Percentiles rank a stretch among this genome's conserved stretches.
These are phyloP conservation scores for Aaosphaeria pasadenensis DNA, from an alignment of 2,329 filamentous ascomycete species.

Conservation along the genomic window DNA sequence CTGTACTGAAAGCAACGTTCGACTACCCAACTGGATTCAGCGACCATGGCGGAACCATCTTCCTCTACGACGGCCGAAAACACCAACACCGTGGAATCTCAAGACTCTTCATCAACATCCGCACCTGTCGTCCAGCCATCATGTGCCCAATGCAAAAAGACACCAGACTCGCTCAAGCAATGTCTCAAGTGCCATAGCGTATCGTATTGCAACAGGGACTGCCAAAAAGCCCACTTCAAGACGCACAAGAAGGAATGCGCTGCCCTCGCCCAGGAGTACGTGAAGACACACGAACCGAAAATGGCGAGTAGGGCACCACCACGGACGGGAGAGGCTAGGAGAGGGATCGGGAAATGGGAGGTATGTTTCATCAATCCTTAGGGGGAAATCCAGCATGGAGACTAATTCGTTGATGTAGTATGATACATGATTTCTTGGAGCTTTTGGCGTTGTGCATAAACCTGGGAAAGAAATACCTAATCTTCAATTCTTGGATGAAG, in stretches of 20 bases:
- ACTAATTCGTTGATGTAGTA: too few relatives aligned
- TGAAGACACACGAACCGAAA: constrained; percentile 22
- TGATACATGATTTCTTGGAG: too few relatives aligned
- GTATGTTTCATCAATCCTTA: neutral
- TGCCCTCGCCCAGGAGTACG: constrained; percentile 23
- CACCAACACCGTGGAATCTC: too few relatives aligned
- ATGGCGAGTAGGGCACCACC: constrained; percentile 18
- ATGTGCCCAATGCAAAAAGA: constrained; percentile 24
- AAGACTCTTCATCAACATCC: too few relatives aligned
- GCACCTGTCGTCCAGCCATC: neutral
- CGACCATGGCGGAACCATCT: too few relatives aligned
- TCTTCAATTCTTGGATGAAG: too few relatives aligned
- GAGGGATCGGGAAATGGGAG: neutral
- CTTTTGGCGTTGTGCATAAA: too few relatives aligned
- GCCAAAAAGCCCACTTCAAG: constrained; percentile 34
- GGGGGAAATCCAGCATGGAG: too few relatives aligned
- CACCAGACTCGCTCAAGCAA: constrained; percentile 25
- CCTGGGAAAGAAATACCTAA: too few relatives aligned
- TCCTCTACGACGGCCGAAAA: too few relatives aligned
- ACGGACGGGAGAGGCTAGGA: neutral
- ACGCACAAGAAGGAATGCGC: constrained; percentile 29
- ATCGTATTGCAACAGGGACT: constrained; percentile 39
- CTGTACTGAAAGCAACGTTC: too few relatives aligned
- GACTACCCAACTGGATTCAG: too few relatives aligned
- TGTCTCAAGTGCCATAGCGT: constrained; percentile 40